Percentiles rank a stretch among this genome's conserved stretches.
Evolutionary conservation across 805 yeast genomes (phyloP).

Genomic region (Yarrowia hollandica): DNA sequence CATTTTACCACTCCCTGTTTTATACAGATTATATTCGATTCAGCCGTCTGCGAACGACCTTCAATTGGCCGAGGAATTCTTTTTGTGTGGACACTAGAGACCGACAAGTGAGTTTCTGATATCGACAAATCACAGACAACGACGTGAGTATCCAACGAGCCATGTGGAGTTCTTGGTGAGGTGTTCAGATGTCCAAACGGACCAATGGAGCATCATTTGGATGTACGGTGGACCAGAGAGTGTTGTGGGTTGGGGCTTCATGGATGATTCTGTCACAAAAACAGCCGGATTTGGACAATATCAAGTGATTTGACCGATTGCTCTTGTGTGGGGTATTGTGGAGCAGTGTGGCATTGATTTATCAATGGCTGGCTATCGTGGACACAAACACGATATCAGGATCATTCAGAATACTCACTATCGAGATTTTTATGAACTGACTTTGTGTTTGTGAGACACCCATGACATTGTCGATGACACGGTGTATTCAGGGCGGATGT

Average conservation of each 20-base stretch:
- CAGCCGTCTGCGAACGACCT: slow-evolving; percentile 8
- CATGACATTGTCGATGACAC: too few relatives aligned
- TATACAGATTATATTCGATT: slow-evolving; percentile 12
- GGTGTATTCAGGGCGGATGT: too few relatives aligned
- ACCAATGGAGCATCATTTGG: neutral
- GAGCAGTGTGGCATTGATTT: too few relatives aligned
- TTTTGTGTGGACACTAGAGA: slow-evolving; percentile 22
- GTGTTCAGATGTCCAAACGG: neutral
- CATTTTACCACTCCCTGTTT: slow-evolving; percentile 28
- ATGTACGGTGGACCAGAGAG: neutral
- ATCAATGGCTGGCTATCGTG: too few relatives aligned
- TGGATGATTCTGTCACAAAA: too few relatives aligned
- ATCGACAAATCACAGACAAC: neutral
- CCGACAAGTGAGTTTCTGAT: neutral
- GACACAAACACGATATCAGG: too few relatives aligned
- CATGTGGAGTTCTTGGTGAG: neutral
- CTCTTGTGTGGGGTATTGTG: too few relatives aligned
- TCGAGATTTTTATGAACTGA: too few relatives aligned
- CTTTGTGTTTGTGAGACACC: too few relatives aligned
- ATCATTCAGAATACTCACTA: too few relatives aligned
- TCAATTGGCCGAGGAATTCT: slow-evolving; percentile 14
- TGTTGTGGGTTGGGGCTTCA: neutral
- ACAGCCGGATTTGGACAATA: too few relatives aligned
- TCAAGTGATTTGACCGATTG: too few relatives aligned
- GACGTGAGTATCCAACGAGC: neutral